Conservation (phyloP, 805 yeast species). For the Yarrowia divulgata region DNA sequence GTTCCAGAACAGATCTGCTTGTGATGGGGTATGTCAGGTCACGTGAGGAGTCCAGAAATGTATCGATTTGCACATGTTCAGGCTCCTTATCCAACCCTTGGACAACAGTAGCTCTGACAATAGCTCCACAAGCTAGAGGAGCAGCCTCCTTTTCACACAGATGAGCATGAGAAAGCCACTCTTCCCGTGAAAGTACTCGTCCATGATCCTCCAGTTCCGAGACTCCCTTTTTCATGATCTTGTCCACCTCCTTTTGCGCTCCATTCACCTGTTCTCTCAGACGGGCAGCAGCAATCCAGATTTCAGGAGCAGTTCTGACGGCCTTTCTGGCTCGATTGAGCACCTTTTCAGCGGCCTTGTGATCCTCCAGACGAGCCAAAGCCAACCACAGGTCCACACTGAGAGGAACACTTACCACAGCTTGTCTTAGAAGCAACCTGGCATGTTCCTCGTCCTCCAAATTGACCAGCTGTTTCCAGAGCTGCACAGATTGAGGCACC, state of each 20-base stretch:
- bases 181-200: conserved; percentile 50
- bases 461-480: conserved; percentile 76
- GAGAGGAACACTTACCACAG: conserved; percentile 71
- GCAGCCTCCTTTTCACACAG: conserved; percentile 59
- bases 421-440: conserved; percentile 63
- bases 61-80: conserved; percentile 14
- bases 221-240: conserved; percentile 59
- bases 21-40: conserved; percentile 47
- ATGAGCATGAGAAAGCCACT: conserved; percentile 67
- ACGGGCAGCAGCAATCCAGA: conserved; percentile 76
- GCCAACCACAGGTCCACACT: conserved; percentile 72
- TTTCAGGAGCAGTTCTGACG: conserved; percentile 56
- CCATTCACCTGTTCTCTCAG: conserved; percentile 64
- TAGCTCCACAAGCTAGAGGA: conserved; percentile 59
- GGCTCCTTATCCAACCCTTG: conserved; percentile 43
- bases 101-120: conserved; percentile 56
- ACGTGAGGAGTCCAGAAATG: background rate
- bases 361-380: conserved; percentile 57
- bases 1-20: conserved; percentile 59
- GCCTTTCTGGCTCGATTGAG: conserved; percentile 68
- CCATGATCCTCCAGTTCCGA: conserved; percentile 54
- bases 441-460: conserved; percentile 64
- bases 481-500: conserved; percentile 60
- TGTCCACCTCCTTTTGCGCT: conserved; percentile 53
- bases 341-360: conserved; percentile 59